Percentiles rank a stretch among this genome's conserved stretches.
Conservation (phyloP, 2,329 filamentous ascomycete species). For the Cucurbitaria berberidis region DNA sequence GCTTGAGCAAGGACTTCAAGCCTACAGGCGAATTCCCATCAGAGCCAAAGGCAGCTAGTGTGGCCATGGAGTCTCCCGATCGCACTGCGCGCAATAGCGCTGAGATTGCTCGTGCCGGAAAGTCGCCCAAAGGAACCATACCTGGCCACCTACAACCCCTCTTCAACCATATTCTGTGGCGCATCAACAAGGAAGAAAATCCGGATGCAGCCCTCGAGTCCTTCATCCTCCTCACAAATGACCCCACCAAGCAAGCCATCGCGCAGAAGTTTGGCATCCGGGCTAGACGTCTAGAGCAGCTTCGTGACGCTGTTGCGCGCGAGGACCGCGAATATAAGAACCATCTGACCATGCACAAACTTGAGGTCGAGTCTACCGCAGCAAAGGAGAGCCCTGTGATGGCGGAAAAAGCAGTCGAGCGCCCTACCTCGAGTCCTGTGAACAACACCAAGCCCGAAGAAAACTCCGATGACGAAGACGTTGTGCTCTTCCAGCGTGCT, state of each 20-base stretch:
- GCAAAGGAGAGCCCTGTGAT: slow-evolving; percentile 18
- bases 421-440: slow-evolving; percentile 38
- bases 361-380: slow-evolving; percentile 39
- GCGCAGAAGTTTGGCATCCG: slow-evolving; percentile 59
- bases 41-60: slow-evolving; percentile 23
- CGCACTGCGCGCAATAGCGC: slow-evolving; percentile 40
- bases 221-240: slow-evolving; percentile 60
- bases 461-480: slow-evolving; percentile 48
- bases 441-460: slow-evolving; percentile 22
- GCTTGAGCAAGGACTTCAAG: slow-evolving; percentile 33
- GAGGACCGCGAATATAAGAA: slow-evolving; percentile 57
- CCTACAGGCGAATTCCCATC: slow-evolving; percentile 29
- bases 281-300: slow-evolving; percentile 57
- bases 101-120: slow-evolving; percentile 28
- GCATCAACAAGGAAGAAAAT: slow-evolving; percentile 57
- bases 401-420: slow-evolving; percentile 26
- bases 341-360: slow-evolving; percentile 46
- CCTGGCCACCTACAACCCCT: slow-evolving; percentile 53
- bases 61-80: slow-evolving; percentile 27
- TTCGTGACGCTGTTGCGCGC: slow-evolving; percentile 56
- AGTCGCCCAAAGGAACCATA: slow-evolving; percentile 39
- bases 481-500: slow-evolving; percentile 47
- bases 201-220: slow-evolving; percentile 56
- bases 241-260: slow-evolving; percentile 53
- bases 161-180: slow-evolving; percentile 60